Percentiles rank a stretch among this genome's conserved stretches.
These are phyloP conservation scores for Codiaeum variegatum DNA, from an alignment of 441 rosid species.

Conservation along the genomic window DNA sequence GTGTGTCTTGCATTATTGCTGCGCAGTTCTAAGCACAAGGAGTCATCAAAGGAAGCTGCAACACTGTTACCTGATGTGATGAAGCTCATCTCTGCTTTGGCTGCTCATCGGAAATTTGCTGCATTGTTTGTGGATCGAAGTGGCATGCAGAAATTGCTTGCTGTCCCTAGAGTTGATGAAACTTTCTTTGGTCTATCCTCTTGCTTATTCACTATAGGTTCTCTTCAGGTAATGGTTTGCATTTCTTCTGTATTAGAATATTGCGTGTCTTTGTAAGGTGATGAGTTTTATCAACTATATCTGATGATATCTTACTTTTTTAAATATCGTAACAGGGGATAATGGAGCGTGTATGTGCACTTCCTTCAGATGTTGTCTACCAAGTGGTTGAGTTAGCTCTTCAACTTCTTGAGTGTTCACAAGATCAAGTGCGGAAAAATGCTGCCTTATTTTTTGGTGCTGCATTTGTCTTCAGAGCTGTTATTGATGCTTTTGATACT, in stretches of 20 bases:
- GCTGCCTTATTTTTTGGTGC: conserved; percentile 92
- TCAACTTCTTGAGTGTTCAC: conserved; percentile 80
- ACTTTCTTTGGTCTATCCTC: conserved; percentile 88
- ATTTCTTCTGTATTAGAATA: conserved; percentile 16
- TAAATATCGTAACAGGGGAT: conserved; percentile 56
- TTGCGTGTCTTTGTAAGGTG: conserved; percentile 6
- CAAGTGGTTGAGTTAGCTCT: conserved; percentile 86
- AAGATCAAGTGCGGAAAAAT: conserved; percentile 89
- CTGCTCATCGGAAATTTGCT: conserved; percentile 96
- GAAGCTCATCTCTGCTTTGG: conserved; percentile 97
- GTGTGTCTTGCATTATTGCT: conserved; percentile 83
- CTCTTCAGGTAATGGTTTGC: conserved; percentile 67
- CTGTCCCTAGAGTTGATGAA: conserved; percentile 68
- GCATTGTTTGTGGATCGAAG: conserved; percentile 96
- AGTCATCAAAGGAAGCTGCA: conserved; percentile 36
- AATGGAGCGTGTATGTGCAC: conserved; percentile 98
- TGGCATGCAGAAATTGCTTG: conserved; percentile 92
- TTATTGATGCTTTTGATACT: conserved; percentile 94
- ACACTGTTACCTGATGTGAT: conserved; percentile 84
- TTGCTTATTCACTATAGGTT: conserved; percentile 86
- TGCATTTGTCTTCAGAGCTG: conserved; percentile 93
- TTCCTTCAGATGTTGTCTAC: conserved; percentile 70
- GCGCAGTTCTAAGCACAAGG: conserved; percentile 50
- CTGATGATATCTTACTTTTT: conserved; percentile 18
- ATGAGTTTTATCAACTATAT: conserved; percentile 13